Conservation (phyloP, 129 eudicot genomes). For the Mikania micrantha region DNA sequence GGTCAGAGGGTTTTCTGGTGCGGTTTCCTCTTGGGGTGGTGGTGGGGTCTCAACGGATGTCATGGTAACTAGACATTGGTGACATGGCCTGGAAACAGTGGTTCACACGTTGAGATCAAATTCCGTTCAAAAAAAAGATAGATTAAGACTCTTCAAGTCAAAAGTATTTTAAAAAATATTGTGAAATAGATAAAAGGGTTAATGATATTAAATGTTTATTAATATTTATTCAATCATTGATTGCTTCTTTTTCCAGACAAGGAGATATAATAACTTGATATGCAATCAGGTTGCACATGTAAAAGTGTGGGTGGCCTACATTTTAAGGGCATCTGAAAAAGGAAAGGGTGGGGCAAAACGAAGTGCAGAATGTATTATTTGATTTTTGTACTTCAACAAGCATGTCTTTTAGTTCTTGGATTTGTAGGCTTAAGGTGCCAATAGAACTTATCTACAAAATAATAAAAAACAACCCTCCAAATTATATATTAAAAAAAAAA, state of each 20-base stretch:
- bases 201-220: neutral
- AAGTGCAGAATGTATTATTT: neutral
- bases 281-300: conserved; percentile 9
- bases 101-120: too few species aligned
- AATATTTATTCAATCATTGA: neutral
- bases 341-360: conserved; percentile 16
- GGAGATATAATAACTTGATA: conserved; percentile 8
- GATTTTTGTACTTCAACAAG: neutral
- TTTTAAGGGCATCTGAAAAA: neutral
- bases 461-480: neutral
- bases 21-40: too few species aligned
- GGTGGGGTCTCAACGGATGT: too few species aligned
- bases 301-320: neutral
- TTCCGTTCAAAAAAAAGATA: too few species aligned
- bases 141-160: too few species aligned
- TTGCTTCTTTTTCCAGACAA: neutral
- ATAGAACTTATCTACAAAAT: conserved; percentile 10
- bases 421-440: conserved; percentile 8
- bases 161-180: too few species aligned
- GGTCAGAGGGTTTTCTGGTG: too few species aligned
- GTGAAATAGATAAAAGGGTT: too few species aligned
- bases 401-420: conserved; percentile 2
- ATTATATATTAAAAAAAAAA: neutral
- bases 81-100: too few species aligned
- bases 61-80: too few species aligned